Base-by-base conservation (phyloP, 805 yeast genomes). In the Metschnikowia peoriensis region DNA sequence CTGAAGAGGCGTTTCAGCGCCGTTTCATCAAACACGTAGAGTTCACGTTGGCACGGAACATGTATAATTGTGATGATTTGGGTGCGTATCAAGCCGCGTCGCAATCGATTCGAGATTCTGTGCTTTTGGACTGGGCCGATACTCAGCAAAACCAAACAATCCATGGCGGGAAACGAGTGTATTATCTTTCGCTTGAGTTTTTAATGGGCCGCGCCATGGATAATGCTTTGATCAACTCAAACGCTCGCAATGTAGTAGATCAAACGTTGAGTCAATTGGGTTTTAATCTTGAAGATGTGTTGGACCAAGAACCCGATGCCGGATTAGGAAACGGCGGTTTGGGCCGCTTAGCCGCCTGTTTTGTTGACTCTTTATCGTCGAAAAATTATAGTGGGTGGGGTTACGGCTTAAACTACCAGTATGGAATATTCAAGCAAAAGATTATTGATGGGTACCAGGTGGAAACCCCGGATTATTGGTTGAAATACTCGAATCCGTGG, bases 351-450 rank as follows among this genome's bases (percentile, higher is more conserved):
- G 97, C 97, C 22, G 97, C 97, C 17, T 92, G 97, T 71, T 91
- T 90, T 66, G 82, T 91, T 45, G 97, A 92, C 72, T 89, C 97
- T 1, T 74, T 91, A 67, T 83, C 94, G 37, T 84, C 96, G 5
- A 86, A 88, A 59, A 85, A 88, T 69, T 89, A 88, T 68, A 90
- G 96, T 15, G 96, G 96, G 47, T 91, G 97, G 97, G 97, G 97
- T 57, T 91, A 91, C 68, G 97, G 97, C 54, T 75, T 91, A 61
- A 86, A 96, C 67, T 91, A 91, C 73, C 90, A 90, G 70, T 91
- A 92, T 66, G 97, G 97, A 68, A 91, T 91, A 61, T 91, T 91
- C 72, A 82, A 90, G 60, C 97, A 91, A 73, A 84, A 84, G 68
- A 89, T 91, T 64, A 80, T 89, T 61, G 89, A 92, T 65, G 97